Percentiles rank a stretch among this genome's conserved stretches.
Evolutionary conservation across 2,329 filamentous ascomycete species (phyloP).

Genomic region (Trichoderma sp.): DNA sequence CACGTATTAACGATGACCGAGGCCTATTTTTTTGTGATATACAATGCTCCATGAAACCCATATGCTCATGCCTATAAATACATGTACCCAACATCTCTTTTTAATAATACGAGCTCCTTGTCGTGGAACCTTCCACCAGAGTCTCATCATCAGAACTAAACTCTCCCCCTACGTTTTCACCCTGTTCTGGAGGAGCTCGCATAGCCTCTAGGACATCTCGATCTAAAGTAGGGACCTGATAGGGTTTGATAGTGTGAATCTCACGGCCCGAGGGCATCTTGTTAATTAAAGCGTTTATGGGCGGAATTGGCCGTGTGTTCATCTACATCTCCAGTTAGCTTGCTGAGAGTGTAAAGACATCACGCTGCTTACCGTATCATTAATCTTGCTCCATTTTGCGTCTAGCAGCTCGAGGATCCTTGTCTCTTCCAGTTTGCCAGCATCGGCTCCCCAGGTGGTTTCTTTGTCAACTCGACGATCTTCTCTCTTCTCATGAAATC

Average conservation of each 20-base stretch:
- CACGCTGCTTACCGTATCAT: constrained; percentile 69
- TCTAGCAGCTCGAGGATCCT: constrained; percentile 84
- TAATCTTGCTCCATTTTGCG: constrained; percentile 86
- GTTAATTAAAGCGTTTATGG: constrained; percentile 66
- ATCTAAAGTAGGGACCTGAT: constrained; percentile 62
- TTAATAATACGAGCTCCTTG: constrained; percentile 40
- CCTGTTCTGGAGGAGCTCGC: constrained; percentile 40
- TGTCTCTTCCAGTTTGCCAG: constrained; percentile 78
- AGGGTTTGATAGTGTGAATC: constrained; percentile 71
- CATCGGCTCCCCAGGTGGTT: constrained; percentile 74
- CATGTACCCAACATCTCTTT: background rate
- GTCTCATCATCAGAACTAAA: constrained; percentile 41
- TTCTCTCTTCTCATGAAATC: constrained; percentile 73
- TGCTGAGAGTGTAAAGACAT: rapidly evolving
- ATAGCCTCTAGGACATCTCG: constrained; percentile 61
- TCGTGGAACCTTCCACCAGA: constrained; percentile 38
- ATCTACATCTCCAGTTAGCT: constrained; percentile 50
- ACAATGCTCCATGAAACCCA: background rate
- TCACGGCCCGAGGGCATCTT: constrained; percentile 86
- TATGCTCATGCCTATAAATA: background rate
- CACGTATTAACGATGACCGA: background rate
- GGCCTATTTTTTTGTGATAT: background rate
- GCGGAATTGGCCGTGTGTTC: constrained; percentile 74
- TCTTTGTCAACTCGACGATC: constrained; percentile 76
- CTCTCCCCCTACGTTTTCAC: constrained; percentile 34